Evolutionary conservation across 208 protist species (phyloP), one percentile per base, ranked within the genome.

Genomic region (Trypanosoma conorhini): DNA sequence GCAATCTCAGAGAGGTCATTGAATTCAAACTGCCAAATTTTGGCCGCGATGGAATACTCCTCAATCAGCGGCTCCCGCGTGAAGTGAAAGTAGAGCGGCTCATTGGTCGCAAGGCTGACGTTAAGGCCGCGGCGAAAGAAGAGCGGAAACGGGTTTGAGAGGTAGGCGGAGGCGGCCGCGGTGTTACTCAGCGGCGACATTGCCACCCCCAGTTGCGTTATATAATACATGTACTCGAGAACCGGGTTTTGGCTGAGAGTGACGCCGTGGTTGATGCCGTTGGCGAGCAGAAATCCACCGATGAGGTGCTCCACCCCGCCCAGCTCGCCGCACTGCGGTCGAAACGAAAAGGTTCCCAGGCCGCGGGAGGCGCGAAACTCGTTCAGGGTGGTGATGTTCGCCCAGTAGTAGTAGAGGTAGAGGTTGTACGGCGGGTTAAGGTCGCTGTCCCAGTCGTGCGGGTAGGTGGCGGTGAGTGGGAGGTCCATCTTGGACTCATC

Each of bases 181-280:
- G 99, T 99, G 83, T 99, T 99, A 87, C 93, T 98, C n/a, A 99
- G 82, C 24, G 99, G 99, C 52, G 97, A 99, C 88, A 99, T 96
- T 33, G 98, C 91, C 15, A 99, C 83, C 51, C 97, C 97, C 42
- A 99, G 82, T 81, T 99, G 98, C 0, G 87, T 88, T 12, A 99
- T 82, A 81, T 99, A 99, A 83, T 97, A 95, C 58, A 99, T 88
- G 83, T 99, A 99, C 90, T 99, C 92, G 33, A 99, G 77, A 26
- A 96, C 93, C 0, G 98, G 97, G 60, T 91, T 77, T 55, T 98
- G 92, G 51, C 86, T 81, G 3, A 99, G 87, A 15, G 91, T 95
- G 22, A 99, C 98, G 70, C 98, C 98, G 84, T 99, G 98, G 68
- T 88, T 98, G 75, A 99, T 99, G 68, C 89, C 78, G 67, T 99